Conservation (phyloP, 192 early-diverging fungal species). For the Coemansia sp. region DNA sequence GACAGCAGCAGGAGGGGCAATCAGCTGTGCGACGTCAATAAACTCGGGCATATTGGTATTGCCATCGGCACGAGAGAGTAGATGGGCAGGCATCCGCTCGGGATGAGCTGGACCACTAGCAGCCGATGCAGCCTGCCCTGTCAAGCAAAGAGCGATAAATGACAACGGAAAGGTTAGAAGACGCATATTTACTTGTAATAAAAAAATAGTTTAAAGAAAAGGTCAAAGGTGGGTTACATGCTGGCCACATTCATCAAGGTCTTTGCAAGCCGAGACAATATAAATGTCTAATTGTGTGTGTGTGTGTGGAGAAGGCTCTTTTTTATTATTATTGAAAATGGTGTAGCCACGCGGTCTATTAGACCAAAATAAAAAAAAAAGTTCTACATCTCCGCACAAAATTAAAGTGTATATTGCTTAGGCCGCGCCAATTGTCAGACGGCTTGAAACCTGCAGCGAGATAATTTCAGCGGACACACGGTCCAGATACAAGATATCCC, state of each 20-base stretch:
- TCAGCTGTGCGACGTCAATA: constrained; percentile 17
- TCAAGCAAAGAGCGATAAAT: not conserved
- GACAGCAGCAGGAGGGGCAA: constrained; percentile 3
- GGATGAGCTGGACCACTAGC: constrained; percentile 2
- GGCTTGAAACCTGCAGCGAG: constrained; percentile 12
- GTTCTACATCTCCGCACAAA: not conserved
- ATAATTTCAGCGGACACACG: constrained; percentile 26
- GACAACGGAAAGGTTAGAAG: not conserved
- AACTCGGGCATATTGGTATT: constrained; percentile 31
- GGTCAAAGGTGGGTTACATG: not conserved
- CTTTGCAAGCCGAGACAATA: not conserved
- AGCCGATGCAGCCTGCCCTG: not conserved
- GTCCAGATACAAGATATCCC: constrained; percentile 41
- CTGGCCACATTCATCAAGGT: no score
- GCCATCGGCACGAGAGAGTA: constrained; percentile 14
- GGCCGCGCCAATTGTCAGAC: not conserved
- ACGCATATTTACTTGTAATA: not conserved
- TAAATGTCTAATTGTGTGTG: not conserved
- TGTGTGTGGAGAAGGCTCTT: not conserved
- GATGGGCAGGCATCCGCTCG: not conserved
- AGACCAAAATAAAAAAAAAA: not conserved
- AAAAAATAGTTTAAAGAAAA: not conserved
- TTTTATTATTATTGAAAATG: not conserved
- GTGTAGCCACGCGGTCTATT: not conserved
- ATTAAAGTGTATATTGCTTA: not conserved